Base-by-base conservation (phyloP, 306 rosid species). In the Vigna angularis region DNA sequence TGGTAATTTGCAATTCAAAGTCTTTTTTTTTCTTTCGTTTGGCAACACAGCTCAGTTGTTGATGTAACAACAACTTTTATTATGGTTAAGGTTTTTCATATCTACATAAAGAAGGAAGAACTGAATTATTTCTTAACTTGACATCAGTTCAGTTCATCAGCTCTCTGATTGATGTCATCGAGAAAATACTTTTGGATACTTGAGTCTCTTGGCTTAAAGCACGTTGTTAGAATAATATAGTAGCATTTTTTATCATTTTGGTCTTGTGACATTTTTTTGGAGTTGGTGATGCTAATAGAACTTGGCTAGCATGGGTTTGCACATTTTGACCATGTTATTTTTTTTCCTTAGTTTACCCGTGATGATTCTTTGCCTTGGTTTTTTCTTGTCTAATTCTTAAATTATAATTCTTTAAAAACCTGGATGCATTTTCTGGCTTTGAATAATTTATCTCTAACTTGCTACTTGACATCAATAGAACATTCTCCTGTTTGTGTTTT, bases 1-100 rank as follows among this genome's bases (percentile, higher is more conserved):
- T 96, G 98, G 99, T 96, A 93, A 88, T 28, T 70, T 74, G 4
- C 61, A 49, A 62, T 81, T 81, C 20, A 8, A 69, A 38, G 50
- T 15, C 52, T 38, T 24, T 10, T 28, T 66, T 36, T 42, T 3
- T 30, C 34, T 4, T 70, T 26, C 28, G 51, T 69, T 76, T 28
- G 42, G 47, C 51, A 68, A 67, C 51, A 63, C 51, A 38, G 15
- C 38, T 49, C 17, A 34, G 28, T 5, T 49, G 48, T 53, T 70
- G 49, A 14, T 61, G 44, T 76, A 59, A 9, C 22, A 38, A 7
- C 47, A 16, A 36, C 14, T 73, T 12, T 53, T 64, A 38, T 75
- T 63, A 0, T 20, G 9, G 40, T 70, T 74, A 34, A 14, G 34
- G 13, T 42, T 47, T 47, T 72, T 22, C 77, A 12, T 52, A 16